Evolutionary conservation across 1,139 yeast genomes (phyloP), one percentile per base, ranked within the genome.

Genomic region (Geotrichum citri-aurantii): DNA sequence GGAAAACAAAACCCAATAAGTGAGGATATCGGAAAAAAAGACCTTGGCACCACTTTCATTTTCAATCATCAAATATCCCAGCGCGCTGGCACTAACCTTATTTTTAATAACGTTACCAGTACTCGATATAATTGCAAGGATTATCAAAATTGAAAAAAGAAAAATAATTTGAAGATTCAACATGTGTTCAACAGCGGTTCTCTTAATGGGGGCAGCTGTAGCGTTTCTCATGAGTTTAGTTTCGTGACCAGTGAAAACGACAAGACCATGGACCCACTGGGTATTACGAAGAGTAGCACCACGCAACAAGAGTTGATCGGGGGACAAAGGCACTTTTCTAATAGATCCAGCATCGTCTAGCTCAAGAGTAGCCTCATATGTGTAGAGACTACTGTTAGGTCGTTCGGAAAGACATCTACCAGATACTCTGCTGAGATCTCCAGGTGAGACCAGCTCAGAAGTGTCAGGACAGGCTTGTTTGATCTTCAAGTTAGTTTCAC

Each of bases 211-310:
- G 0, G 99, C 86, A 2, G 99, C 97, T 1, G 98, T 92, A 14
- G 99, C 99, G 75, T 95, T 95, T 70, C 99, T 83, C 99, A 95
- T 93, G 64, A 95, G 79, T 69, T 95, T 95, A 0, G 99, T 93
- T 74, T 95, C 99, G 71, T 95, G 99, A 29, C 99, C 99, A 0
- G 99, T 95, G 71, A 93, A 95, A 1, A 93, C 83, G 1, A 89
- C 97, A 52, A 91, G 79, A 31, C 99, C 99, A 67, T 90, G 91
- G 52, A 95, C 83, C 97, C 97, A 95, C 54, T 86, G 90, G 0
- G 99, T 95, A 68, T 95, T 95, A 73, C 97, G 81, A 64, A 95
- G 78, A 5, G 95, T 90, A 11, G 99, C 99, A 62, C 99, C 99
- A 76, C 99, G 82, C 60, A 95, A 77, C 53, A 95, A 77, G 73